Evolutionary conservation across 305 asterid species (phyloP).

Genomic region (Fraxinus angustifolia): DNA sequence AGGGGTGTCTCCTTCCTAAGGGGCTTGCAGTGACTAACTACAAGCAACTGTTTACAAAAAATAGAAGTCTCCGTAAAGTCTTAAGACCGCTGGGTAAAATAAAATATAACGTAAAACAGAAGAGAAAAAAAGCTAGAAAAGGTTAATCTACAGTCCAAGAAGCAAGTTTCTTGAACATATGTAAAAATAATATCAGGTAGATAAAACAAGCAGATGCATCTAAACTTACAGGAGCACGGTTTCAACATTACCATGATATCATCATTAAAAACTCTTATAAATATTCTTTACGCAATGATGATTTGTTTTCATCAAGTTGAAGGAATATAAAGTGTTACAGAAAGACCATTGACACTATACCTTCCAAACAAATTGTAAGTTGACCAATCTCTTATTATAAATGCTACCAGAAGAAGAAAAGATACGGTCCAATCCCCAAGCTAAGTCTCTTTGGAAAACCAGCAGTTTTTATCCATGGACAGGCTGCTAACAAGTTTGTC

Average conservation of each 20-base stretch:
- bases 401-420: neutral
- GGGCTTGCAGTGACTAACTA: neutral
- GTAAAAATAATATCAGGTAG: neutral
- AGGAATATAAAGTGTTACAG: neutral
- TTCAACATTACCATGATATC: neutral
- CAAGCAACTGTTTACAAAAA: neutral
- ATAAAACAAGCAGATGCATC: neutral
- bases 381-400: neutral
- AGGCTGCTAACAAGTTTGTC: slow-evolving; percentile 65
- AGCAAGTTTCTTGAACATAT: neutral
- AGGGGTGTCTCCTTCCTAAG: neutral
- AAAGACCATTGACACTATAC: neutral
- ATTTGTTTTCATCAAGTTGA: neutral
- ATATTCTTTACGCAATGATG: neutral
- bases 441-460: slow-evolving; percentile 69
- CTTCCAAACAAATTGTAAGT: neutral
- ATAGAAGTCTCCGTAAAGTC: neutral
- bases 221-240: neutral
- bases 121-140: neutral
- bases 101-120: neutral
- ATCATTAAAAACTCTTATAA: neutral
- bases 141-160: neutral
- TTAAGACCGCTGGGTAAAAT: neutral
- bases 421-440: slow-evolving; percentile 45
- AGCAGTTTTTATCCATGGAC: slow-evolving; percentile 60